phyloP scores from a whole-genome alignment of 2,329 filamentous ascomycete genomes.

The Fusarium keratoplasticum region DNA sequence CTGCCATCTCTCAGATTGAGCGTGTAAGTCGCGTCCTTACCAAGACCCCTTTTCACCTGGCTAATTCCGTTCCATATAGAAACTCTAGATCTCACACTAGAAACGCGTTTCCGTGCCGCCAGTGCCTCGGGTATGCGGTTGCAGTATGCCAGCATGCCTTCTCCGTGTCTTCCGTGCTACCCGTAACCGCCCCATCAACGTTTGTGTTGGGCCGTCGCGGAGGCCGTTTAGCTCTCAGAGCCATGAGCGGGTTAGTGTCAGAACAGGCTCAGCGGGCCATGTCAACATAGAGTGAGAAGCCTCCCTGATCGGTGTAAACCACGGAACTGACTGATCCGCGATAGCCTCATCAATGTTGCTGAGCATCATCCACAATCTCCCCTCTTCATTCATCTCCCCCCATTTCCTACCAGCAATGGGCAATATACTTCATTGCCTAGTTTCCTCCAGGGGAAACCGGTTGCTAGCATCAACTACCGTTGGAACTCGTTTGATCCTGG shows the following conservation, averaged over 20 bases:
- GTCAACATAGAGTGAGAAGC: conserved; percentile 64
- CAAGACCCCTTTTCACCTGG: background rate
- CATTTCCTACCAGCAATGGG: conserved; percentile 52
- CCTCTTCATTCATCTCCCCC: conserved; percentile 67
- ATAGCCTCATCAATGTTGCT: conserved; percentile 62
- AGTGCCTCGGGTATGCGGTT: conserved; percentile 22
- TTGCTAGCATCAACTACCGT: conserved; percentile 70
- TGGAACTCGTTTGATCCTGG: conserved; percentile 55
- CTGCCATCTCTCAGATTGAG: background rate
- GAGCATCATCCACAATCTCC: conserved; percentile 54
- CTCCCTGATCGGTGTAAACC: background rate
- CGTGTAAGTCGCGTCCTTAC: conserved; percentile 12
- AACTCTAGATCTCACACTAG: background rate
- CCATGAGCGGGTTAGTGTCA: conserved; percentile 57
- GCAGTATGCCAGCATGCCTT: conserved; percentile 42
- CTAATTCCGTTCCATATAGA: background rate
- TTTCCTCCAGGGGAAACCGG: conserved; percentile 57
- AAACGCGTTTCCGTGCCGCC: background rate
- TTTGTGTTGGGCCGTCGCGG: background rate
- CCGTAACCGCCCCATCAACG: conserved; percentile 13
- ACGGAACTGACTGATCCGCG: conserved; percentile 27
- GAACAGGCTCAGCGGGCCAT: conserved; percentile 61
- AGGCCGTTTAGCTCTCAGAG: conserved; percentile 39
- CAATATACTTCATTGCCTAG: conserved; percentile 50
- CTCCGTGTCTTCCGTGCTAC: conserved; percentile 21